phyloP scores from a whole-genome alignment of 2,329 filamentous ascomycete species.

The Pseudogymnoascus sp. region DNA sequence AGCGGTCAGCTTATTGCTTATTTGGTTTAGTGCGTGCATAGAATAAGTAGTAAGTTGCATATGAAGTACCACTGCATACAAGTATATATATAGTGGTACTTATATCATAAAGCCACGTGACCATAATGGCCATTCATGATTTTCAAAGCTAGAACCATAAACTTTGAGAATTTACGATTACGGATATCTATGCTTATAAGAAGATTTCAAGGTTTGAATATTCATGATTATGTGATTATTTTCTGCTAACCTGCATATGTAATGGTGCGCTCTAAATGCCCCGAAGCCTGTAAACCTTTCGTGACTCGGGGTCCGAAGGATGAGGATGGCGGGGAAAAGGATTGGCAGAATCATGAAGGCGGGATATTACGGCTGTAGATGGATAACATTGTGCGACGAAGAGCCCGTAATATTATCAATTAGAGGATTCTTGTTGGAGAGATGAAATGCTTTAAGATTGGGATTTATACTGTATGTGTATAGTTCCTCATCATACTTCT shows the following conservation, averaged over 20 bases:
- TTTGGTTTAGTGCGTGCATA: neutral
- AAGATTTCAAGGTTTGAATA: neutral
- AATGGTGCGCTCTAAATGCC: neutral
- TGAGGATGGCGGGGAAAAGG: neutral
- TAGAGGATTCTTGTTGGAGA: neutral
- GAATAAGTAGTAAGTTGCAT: neutral
- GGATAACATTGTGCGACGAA: neutral
- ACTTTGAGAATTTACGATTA: too few species aligned
- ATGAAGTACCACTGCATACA: neutral
- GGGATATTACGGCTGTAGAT: neutral
- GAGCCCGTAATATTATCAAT: neutral
- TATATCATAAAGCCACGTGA: neutral
- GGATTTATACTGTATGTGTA: neutral
- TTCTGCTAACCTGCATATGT: neutral
- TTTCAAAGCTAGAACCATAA: neutral
- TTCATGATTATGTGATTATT: neutral
- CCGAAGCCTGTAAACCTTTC: neutral
- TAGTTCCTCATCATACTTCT: slow-evolving; percentile 3
- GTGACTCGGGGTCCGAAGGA: neutral
- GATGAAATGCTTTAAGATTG: neutral
- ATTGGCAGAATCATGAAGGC: neutral
- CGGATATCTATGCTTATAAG: too few species aligned
- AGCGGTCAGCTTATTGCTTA: neutral
- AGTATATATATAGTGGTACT: neutral
- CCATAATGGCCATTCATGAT: neutral